These are phyloP conservation scores for Centaurea solstitialis DNA, from an alignment of 129 eudicot species.

Conservation along the genomic window DNA sequence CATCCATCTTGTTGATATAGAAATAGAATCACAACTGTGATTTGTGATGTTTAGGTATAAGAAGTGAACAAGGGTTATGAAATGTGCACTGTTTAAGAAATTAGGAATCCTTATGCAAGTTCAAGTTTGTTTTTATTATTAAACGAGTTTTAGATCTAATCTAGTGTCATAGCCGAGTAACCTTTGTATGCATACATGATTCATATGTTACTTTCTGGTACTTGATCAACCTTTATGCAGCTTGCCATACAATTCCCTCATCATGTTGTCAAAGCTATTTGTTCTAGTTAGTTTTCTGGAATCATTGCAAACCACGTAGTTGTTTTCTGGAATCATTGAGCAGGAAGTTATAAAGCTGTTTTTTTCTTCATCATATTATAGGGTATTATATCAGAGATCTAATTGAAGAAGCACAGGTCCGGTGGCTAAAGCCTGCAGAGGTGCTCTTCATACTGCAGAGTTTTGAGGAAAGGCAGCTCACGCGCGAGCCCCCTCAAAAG, in stretches of 20 bases:
- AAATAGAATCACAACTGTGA: not conserved
- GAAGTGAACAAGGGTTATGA: not conserved
- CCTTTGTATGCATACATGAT: not conserved
- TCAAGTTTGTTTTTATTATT: not conserved
- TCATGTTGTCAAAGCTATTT: not conserved
- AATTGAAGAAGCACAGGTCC: slow-evolving; percentile 57
- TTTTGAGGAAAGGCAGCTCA: slow-evolving; percentile 51
- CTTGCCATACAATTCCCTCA: not conserved
- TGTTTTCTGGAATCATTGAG: not conserved
- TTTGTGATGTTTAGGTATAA: not conserved
- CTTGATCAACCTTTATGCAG: not conserved
- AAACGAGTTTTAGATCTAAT: not conserved
- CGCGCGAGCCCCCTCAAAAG: slow-evolving; percentile 53
- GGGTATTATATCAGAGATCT: slow-evolving; percentile 55
- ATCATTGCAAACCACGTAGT: not conserved
- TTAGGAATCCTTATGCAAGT: not conserved
- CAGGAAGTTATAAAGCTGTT: not conserved
- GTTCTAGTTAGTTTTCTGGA: not conserved
- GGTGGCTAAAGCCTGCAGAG: slow-evolving; percentile 82
- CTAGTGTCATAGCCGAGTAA: not conserved
- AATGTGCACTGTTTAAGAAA: not conserved
- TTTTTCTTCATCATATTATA: slow-evolving; percentile 26
- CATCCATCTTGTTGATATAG: not conserved
- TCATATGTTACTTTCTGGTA: not conserved
- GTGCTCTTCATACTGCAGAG: slow-evolving; percentile 60